Base-by-base conservation (phyloP, 78 protist species). In the Ministeria vibrans region DNA sequence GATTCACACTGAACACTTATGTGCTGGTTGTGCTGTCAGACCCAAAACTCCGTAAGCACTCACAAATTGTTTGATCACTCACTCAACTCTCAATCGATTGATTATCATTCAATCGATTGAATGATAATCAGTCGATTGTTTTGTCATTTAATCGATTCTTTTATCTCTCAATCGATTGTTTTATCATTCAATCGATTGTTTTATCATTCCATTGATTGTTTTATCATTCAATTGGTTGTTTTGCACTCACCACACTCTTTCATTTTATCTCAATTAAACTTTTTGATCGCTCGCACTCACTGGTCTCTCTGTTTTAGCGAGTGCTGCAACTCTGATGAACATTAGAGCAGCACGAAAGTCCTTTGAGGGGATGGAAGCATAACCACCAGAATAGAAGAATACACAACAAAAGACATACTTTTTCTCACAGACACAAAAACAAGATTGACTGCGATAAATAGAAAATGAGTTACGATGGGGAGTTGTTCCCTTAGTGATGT, bases 1-100 rank as follows among this genome's bases (percentile, higher is more conserved):
- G 44, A n/a, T 93, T 96, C 81, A 96, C 99, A 42, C 38, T 90
- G 51, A 96, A 91, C 73, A 96, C 99, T 36, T 94, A 90, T 90
- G 69, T 94, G 75, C 94, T 96, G 99, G 95, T 96, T 30, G 90
- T 96, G 81, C 44, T 87, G 77, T 88, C 95, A 30, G 95, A 95
- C 77, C 90, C 84, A 42, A 46, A 85, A 72, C 83, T 91, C 81
- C 85, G 84, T 79, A 36, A 5, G 89, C 59, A 20, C 45, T 43
- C 78, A 5, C 4, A 34, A 11, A 78, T 49, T 68, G 23, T 69
- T 69, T 42, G 25, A 69, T 25, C 23, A 20, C 75, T 6, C 75
- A n/a, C n/a, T 69, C 25, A 25, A 69, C 38, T 69, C 30, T 69
- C 27, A n/a, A 5, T 27, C 55, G 9, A 49, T 20, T 15, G n/a